Evolutionary conservation across 2,329 filamentous ascomycete genomes (phyloP).

Genomic region (Fusarium tjaetaba): DNA sequence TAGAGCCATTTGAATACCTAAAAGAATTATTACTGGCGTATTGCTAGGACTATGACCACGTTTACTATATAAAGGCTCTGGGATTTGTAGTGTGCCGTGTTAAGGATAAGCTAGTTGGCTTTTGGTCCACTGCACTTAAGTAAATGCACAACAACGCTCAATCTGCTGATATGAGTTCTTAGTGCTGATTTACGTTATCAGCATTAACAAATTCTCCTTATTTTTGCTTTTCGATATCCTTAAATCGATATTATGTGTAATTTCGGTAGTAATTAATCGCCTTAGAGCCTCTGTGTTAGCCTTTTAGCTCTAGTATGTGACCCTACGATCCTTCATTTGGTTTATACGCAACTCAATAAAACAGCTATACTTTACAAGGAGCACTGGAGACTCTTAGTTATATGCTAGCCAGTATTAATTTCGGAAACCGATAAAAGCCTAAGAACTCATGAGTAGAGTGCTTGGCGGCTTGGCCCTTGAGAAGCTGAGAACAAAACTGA

Average conservation of each 20-base stretch:
- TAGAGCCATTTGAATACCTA: too few relatives aligned
- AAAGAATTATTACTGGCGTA: too few relatives aligned
- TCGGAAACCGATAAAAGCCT: accelerated
- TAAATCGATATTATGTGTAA: too few relatives aligned
- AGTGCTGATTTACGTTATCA: too few relatives aligned
- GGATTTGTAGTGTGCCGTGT: too few relatives aligned
- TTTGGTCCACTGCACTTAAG: accelerated
- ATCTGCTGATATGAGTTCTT: too few relatives aligned
- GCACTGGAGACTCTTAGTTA: accelerated
- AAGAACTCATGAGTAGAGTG: background rate
- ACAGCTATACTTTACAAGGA: accelerated
- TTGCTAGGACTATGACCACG: too few relatives aligned
- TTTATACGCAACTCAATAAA: background rate
- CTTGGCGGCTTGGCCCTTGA: background rate
- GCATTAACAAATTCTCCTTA: background rate
- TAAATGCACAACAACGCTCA: accelerated
- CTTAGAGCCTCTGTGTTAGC: too few relatives aligned
- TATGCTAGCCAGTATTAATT: accelerated
- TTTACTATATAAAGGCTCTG: too few relatives aligned
- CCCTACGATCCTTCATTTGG: accelerated
- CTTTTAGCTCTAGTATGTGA: too few relatives aligned
- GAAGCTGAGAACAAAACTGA: background rate
- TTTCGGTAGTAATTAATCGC: too few relatives aligned
- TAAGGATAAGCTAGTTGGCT: accelerated
- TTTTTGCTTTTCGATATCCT: accelerated